Evolutionary conservation across 768 basidiomycete genomes (phyloP), one percentile per base, ranked within the genome.

Genomic region (Dacryopinax primogenitus): DNA sequence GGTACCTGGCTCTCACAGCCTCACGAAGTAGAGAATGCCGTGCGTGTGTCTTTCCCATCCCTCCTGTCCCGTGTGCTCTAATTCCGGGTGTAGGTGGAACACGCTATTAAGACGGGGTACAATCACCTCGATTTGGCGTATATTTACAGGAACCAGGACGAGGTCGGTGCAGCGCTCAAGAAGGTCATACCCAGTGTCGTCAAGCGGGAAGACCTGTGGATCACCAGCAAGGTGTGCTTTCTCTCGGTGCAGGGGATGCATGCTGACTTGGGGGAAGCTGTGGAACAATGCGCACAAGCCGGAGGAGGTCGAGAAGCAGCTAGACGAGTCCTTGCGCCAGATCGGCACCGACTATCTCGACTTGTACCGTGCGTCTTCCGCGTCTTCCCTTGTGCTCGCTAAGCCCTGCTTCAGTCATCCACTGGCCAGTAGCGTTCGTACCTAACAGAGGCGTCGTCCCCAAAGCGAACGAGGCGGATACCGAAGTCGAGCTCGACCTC

Each of bases 61-160:
- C 39, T n/a, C n/a, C 12, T 62, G 61, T 0, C 47, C 37, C 66
- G 39, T 11, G 28, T 41, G 33, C 13, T 63, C 33, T 28, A 23
- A 9, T 32, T 32, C 11, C 26, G 33, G 16, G 12, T 33, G 6
- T 67, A 89, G 88, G 87, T 89, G 62, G 86, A 88, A 73, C 78
- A 79, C 69, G 90, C 91, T 32, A 80, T 93, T 34, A 78, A 80
- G 63, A 80, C 81, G 32, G 90, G 90, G 0, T 92, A 92, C 74
- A 80, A 88, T 62, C 91, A 94, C 75, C 82, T 94, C 68, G 91
- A 94, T 74, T 81, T 88, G 21, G 91, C 90, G 1, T 82, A 82
- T 82, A 78, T 88, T 58, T 92, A 92, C 75, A 72, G 78, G 67
- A 93, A 92, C 74, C 90, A 91, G 74, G 79, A 84, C 65, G 88